A percentile compares a stretch with the other conserved stretches of the same genome.
These are phyloP conservation scores for Eustoma russellianum DNA, from an alignment of 257 asterid genomes.

Conservation along the genomic window DNA sequence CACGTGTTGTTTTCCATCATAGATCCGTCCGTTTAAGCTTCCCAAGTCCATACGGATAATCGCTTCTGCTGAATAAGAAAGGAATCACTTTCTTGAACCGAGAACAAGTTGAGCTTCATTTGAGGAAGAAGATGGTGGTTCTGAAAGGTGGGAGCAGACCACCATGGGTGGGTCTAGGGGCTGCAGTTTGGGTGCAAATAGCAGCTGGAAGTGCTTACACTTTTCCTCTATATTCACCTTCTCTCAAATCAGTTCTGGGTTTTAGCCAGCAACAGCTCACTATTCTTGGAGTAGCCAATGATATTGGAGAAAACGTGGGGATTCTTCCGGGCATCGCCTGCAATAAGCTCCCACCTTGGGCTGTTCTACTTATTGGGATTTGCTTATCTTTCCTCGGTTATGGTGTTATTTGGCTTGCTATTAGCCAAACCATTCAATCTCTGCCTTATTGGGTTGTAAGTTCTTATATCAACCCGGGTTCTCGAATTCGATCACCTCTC, in stretches of 20 bases:
- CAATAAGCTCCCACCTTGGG: conserved; percentile 87
- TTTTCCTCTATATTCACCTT: conserved; percentile 69
- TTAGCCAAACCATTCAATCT: conserved; percentile 43
- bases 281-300: conserved; percentile 87
- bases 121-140: conserved; percentile 30
- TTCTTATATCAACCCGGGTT: conserved; percentile 14
- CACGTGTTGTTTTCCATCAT: too few species aligned
- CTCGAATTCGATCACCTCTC: too few species aligned
- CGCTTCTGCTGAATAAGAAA: too few species aligned
- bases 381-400: conserved; percentile 61
- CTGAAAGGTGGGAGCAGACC: conserved; percentile 80
- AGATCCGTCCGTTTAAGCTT: too few species aligned
- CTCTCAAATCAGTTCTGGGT: conserved; percentile 76
- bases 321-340: conserved; percentile 82
- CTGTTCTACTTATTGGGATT: conserved; percentile 65
- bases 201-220: conserved; percentile 80
- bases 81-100: too few species aligned
- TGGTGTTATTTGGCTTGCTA: conserved; percentile 87
- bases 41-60: too few species aligned
- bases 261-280: conserved; percentile 83
- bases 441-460: conserved; percentile 89
- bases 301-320: conserved; percentile 85
- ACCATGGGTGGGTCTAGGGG: conserved; percentile 97
- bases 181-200: conserved; percentile 93
- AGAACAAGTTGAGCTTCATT: too few species aligned